These are phyloP conservation scores for Spizellomyces sp. DNA, from an alignment of 192 early-diverging fungal species.

Conservation along the genomic window DNA sequence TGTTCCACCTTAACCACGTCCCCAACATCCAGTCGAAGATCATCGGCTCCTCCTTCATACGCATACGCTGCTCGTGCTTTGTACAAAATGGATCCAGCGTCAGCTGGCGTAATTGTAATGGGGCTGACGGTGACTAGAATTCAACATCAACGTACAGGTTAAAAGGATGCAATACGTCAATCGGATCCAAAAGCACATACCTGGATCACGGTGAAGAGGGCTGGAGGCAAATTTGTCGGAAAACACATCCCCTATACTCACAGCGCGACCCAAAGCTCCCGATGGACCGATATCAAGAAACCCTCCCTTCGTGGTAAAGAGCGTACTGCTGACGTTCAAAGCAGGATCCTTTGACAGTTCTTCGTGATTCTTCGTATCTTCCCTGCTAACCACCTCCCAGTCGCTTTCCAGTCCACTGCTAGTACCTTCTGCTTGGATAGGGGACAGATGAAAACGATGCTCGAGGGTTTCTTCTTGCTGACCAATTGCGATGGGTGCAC, in stretches of 20 bases:
- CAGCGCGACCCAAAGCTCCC: neutral
- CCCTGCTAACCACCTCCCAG: constrained; percentile 1
- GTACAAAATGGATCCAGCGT: constrained; percentile 21
- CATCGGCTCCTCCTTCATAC: constrained; percentile 56
- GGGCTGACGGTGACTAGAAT: too few species aligned
- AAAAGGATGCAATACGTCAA: too few species aligned
- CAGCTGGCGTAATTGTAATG: too few species aligned
- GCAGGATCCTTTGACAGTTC: neutral
- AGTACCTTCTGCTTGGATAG: neutral
- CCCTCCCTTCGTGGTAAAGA: neutral
- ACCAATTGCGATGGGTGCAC: neutral
- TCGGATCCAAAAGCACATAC: neutral
- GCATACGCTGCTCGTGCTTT: constrained; percentile 45
- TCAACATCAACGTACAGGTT: too few species aligned
- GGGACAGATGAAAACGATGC: neutral
- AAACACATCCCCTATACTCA: constrained; percentile 22
- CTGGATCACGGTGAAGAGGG: neutral
- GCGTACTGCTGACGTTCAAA: neutral
- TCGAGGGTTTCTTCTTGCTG: too few species aligned
- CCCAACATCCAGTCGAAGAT: constrained; percentile 52
- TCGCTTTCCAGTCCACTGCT: neutral
- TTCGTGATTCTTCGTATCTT: neutral
- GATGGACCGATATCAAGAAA: neutral
- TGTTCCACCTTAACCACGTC: constrained; percentile 59
- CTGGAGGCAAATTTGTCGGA: constrained; percentile 20